These are phyloP conservation scores for Clarireedia monteithiana DNA, from an alignment of 2,329 filamentous ascomycete species.

Conservation along the genomic window DNA sequence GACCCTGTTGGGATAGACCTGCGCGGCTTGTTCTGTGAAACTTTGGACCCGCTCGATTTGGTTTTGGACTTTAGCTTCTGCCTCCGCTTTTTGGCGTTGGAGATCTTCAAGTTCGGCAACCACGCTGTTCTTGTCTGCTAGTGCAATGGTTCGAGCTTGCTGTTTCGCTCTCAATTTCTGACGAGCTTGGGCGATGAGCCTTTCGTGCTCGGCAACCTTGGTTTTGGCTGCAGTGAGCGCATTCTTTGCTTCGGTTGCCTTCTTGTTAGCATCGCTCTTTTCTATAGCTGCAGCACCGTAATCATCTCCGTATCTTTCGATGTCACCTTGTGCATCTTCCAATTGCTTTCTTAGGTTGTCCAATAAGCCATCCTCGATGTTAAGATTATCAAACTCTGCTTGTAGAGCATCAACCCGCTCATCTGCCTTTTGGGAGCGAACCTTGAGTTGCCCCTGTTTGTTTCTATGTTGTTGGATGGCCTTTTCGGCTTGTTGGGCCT, in stretches of 20 bases:
- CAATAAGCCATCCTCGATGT: conserved; percentile 61
- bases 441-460: conserved; percentile 40
- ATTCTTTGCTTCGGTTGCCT: conserved; percentile 29
- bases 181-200: conserved; percentile 47
- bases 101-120: conserved; percentile 43
- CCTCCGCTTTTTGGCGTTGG: conserved; percentile 36
- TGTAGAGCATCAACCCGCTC: conserved; percentile 46
- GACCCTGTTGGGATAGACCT: conserved; percentile 46
- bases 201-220: conserved; percentile 29
- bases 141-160: conserved; percentile 42
- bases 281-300: conserved; percentile 44
- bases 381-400: conserved; percentile 56
- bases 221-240: conserved; percentile 34
- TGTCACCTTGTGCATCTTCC: conserved; percentile 38
- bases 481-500: conserved; percentile 40
- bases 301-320: conserved; percentile 44
- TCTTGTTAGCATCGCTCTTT: conserved; percentile 41
- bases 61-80: conserved; percentile 40
- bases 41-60: conserved; percentile 42
- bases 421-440: conserved; percentile 50
- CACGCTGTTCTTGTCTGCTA: conserved; percentile 56
- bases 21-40: conserved; percentile 46
- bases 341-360: conserved; percentile 52
- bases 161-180: conserved; percentile 42
- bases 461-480: conserved; percentile 43